These are phyloP conservation scores for Gaeumannomyces sp. DNA, from an alignment of 2,329 filamentous ascomycete species.

Conservation along the genomic window DNA sequence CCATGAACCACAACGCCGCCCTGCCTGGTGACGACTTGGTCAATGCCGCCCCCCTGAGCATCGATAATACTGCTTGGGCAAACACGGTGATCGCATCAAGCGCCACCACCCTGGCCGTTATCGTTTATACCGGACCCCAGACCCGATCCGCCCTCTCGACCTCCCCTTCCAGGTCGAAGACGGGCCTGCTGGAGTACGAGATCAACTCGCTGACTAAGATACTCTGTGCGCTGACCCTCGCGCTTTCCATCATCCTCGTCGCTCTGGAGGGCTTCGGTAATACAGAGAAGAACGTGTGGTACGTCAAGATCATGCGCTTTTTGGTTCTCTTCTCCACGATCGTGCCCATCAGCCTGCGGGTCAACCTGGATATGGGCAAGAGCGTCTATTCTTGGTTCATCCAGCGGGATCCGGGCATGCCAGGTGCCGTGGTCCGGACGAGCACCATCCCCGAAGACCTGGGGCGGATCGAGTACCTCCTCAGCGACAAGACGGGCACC, in stretches of 20 bases:
- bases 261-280: constrained; percentile 75
- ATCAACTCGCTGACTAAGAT: constrained; percentile 98
- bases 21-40: constrained; percentile 28
- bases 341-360: constrained; percentile 90
- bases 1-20: constrained; percentile 29
- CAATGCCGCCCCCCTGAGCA: constrained; percentile 69
- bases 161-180: constrained; percentile 85
- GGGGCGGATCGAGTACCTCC: constrained; percentile 88
- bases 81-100: constrained; percentile 96
- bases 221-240: constrained; percentile 79
- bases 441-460: constrained; percentile 97
- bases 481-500: constrained; percentile 98
- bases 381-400: constrained; percentile 95
- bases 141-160: constrained; percentile 93
- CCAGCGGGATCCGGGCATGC: constrained; percentile 82
- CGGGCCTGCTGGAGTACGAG: constrained; percentile 86
- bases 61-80: constrained; percentile 98
- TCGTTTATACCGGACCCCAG: constrained; percentile 91
- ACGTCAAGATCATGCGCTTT: constrained; percentile 97
- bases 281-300: constrained; percentile 68
- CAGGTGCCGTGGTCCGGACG: constrained; percentile 86
- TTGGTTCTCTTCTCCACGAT: constrained; percentile 98
- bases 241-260: constrained; percentile 81
- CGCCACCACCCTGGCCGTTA: constrained; percentile 78
- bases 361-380: constrained; percentile 96